Percentiles rank a stretch among this genome's conserved stretches.
phyloP scores from a whole-genome alignment of 2,329 filamentous ascomycete genomes.

The Venturia carpophila region DNA sequence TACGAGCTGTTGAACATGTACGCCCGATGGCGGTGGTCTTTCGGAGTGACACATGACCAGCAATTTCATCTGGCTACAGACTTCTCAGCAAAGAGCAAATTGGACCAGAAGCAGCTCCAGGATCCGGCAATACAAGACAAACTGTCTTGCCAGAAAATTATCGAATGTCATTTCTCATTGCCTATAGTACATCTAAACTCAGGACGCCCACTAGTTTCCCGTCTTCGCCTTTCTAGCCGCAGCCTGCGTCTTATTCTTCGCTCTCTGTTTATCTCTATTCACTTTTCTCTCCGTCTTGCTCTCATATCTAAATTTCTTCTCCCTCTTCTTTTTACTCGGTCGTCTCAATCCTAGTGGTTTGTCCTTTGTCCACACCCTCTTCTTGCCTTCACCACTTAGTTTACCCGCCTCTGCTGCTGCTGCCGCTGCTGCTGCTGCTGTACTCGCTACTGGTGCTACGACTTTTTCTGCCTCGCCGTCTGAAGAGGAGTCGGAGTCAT shows the following conservation, averaged over 20 bases:
- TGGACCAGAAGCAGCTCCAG: neutral
- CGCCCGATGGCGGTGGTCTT: too few relatives aligned
- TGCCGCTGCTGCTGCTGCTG: constrained; percentile 25
- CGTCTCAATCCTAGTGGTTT: constrained; percentile 26
- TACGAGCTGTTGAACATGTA: neutral
- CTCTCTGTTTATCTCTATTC: constrained; percentile 53
- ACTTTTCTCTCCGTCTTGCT: constrained; percentile 70
- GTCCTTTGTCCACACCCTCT: constrained; percentile 24
- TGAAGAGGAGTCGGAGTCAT: constrained; percentile 32
- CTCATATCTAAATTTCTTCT: constrained; percentile 90
- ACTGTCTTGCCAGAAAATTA: neutral
- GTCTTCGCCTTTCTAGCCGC: constrained; percentile 40
- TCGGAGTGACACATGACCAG: too few relatives aligned
- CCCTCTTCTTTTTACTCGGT: constrained; percentile 49
- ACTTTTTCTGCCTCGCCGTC: constrained; percentile 24
- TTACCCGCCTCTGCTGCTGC: constrained; percentile 3
- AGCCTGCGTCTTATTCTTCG: constrained; percentile 63
- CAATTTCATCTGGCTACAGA: too few relatives aligned
- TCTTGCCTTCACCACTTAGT: constrained; percentile 21
- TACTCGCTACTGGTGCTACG: constrained; percentile 29
- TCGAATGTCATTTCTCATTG: neutral
- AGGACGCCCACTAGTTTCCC: neutral
- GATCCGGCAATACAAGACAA: neutral
- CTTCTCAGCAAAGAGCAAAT: too few relatives aligned
- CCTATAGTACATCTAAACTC: neutral